Evolutionary conservation across 2,329 filamentous ascomycete genomes (phyloP), one percentile per base, ranked within the genome.

Genomic region (Botrytis medusae): DNA sequence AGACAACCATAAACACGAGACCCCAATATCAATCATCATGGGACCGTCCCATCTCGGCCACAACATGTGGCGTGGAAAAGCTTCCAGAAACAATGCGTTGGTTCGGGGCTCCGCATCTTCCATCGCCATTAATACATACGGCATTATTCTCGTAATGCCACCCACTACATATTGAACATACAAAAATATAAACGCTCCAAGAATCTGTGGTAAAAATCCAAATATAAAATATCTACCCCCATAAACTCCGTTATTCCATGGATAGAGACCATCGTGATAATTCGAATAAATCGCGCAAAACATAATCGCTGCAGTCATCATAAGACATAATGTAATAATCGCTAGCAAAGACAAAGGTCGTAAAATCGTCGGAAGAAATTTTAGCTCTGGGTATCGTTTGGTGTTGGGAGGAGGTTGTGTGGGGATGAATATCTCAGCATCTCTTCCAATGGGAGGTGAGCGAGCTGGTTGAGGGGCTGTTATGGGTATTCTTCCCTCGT

Each of bases 171-270:
- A 88, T 78, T 97, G 91, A 1, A 93, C 87, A 85, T 93, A 97
- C 10, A 98, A 81, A 63, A 96, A 85, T 51, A 97, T 83, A 20
- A 91, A 77, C 32, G 90, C 89, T 0, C 91, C 93, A 22, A 97
- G 80, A 0, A 97, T 84, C 73, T 94, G 93, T 2, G 95, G 95
- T 1, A 98, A 84, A 76, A 97, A 93, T 75, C 94, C 89, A 81
- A 97, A 96, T 64, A 97, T 82, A 81, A 98, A 97, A 82, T 97
- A 97, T 76, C 90, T 87, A 14, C 86, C 87, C 68, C 91, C 91
- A 74, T 92, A 92, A 73, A 94, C 91, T 44, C 83, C 85, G 63
- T 86, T 87, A 48, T 84, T 84, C 80, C 95, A 97, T 5, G 86
- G 82, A 79, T 88, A 90, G 20, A 98, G 83, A 0, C 93, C 93